phyloP scores from a whole-genome alignment of 495 filamentous ascomycete species.

The Lepraria neglecta region DNA sequence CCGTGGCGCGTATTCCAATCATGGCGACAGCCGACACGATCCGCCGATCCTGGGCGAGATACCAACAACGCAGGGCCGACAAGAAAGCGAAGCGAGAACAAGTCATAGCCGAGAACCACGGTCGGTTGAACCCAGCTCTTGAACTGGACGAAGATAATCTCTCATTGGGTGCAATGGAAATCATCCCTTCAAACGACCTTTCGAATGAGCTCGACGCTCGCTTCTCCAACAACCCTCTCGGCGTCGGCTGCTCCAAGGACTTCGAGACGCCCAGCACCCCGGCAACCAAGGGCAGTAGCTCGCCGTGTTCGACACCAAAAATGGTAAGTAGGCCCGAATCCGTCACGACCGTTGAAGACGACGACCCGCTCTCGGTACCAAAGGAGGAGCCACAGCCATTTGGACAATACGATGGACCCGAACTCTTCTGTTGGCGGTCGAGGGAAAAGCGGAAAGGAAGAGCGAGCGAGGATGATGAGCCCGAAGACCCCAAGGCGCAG shows the following conservation, averaged over 20 bases:
- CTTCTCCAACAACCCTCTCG: constrained; percentile 8
- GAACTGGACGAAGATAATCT: background rate
- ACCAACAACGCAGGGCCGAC: no score
- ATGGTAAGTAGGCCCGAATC: background rate
- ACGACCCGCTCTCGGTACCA: background rate
- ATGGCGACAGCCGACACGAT: no score
- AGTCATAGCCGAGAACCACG: no score
- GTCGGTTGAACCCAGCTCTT: no score
- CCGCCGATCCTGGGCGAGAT: no score
- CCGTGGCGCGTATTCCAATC: no score
- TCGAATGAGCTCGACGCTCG: background rate
- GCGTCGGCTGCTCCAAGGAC: constrained; percentile 12
- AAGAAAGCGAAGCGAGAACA: no score
- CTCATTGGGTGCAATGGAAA: background rate
- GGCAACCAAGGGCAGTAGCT: background rate
- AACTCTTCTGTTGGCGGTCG: background rate
- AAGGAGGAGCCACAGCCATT: background rate
- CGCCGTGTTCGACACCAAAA: background rate
- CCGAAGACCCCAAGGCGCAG: background rate
- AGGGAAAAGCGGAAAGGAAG: constrained; percentile 9
- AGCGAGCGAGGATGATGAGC: background rate
- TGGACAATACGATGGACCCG: background rate
- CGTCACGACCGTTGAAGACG: background rate
- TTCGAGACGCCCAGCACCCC: constrained; percentile 1
- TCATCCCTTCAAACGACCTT: background rate